Evolutionary conservation across 805 yeast genomes (phyloP).

Genomic region (Wickerhamomyces bovis): DNA sequence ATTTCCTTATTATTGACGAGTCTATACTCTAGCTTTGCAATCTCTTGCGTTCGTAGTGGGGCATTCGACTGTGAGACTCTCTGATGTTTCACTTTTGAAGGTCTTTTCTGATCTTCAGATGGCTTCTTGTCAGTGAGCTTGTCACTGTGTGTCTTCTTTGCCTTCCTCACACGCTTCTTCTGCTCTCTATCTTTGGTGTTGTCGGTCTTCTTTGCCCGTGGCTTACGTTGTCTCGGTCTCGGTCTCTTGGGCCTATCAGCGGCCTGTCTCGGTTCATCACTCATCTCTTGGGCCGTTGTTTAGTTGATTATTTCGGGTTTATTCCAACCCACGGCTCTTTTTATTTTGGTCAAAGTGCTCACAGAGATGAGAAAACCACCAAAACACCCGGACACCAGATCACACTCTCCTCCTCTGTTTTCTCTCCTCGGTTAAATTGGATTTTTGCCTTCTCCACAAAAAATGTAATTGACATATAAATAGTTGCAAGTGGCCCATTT

Average conservation of each 20-base stretch:
- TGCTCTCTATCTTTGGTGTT: neutral
- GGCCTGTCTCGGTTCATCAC: neutral
- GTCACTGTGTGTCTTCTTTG: no score
- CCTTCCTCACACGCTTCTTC: neutral
- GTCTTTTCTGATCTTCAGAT: neutral
- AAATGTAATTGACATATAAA: neutral
- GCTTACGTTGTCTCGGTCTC: neutral
- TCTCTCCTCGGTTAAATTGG: neutral
- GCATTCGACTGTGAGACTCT: conserved; percentile 1
- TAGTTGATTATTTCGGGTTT: neutral
- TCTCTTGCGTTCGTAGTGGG: conserved; percentile 8
- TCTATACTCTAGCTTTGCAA: conserved; percentile 8
- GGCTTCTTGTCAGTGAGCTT: neutral
- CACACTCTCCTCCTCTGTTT: neutral
- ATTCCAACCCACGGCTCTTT: neutral
- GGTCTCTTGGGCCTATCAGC: neutral
- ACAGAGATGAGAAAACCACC: neutral
- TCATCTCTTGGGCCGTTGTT: neutral
- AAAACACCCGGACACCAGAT: neutral
- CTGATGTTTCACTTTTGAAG: conserved; percentile 2
- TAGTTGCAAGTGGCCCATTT: neutral
- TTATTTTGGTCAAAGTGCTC: neutral
- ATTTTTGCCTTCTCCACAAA: conserved; percentile 4
- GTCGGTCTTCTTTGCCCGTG: neutral
- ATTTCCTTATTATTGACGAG: conserved; percentile 8